phyloP scores from a whole-genome alignment of 2,329 filamentous ascomycete species.

The Teratosphaeria nubilosa region DNA sequence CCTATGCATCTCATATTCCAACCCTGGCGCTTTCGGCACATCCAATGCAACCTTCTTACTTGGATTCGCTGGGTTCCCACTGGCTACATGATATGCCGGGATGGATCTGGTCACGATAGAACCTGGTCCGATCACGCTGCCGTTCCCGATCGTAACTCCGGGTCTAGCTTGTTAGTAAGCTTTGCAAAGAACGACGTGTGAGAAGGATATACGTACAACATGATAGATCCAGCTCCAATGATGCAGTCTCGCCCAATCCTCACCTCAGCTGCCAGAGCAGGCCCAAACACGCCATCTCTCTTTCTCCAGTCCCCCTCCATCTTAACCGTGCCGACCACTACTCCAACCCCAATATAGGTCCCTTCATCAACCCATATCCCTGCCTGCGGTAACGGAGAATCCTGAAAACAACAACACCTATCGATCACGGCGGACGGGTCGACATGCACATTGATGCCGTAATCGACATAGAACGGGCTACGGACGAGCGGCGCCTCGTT shows the following conservation, averaged over 20 bases:
- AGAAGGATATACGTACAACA: slow-evolving; percentile 5
- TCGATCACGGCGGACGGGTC: slow-evolving; percentile 7
- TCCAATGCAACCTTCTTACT: slow-evolving; percentile 12
- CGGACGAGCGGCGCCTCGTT: slow-evolving; percentile 5
- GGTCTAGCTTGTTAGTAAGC: slow-evolving; percentile 2
- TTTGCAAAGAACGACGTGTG: not conserved
- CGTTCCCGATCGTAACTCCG: slow-evolving; percentile 15
- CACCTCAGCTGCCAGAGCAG: slow-evolving; percentile 1
- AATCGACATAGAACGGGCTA: slow-evolving; percentile 8
- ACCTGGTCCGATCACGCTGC: slow-evolving; percentile 13
- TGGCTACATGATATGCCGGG: slow-evolving; percentile 14
- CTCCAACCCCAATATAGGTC: slow-evolving; percentile 4
- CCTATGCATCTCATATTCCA: slow-evolving; percentile 1
- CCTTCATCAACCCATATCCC: slow-evolving; percentile 4
- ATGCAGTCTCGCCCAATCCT: slow-evolving; percentile 9
- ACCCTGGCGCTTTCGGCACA: slow-evolving; percentile 3
- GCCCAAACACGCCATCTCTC: slow-evolving; percentile 4
- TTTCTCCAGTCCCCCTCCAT: slow-evolving; percentile 7
- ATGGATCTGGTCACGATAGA: slow-evolving; percentile 14
- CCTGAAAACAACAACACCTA: slow-evolving; percentile 5
- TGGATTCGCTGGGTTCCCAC: slow-evolving; percentile 13
- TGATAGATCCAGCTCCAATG: slow-evolving; percentile 14
- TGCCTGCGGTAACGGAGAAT: slow-evolving; percentile 1
- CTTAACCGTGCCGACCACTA: slow-evolving; percentile 5
- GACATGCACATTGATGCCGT: slow-evolving; percentile 8